Conservation (phyloP, 1,284 basidiomycete species). For the Thecaphora thlaspeos region DNA sequence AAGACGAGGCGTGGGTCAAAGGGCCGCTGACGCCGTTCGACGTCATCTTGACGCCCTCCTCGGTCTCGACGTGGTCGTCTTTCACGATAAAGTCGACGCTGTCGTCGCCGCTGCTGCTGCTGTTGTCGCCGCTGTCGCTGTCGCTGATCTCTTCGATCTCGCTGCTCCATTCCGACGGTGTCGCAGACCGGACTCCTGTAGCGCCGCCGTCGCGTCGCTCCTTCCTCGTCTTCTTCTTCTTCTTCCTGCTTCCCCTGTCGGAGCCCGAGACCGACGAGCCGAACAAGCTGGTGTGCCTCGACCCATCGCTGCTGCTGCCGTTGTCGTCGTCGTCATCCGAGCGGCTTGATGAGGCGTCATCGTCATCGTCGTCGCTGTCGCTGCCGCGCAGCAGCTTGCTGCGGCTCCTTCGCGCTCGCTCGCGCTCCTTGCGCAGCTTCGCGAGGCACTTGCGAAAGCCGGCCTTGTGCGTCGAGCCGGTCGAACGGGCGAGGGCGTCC, state of each 20-base stretch:
- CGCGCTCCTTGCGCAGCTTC: slow-evolving; percentile 14
- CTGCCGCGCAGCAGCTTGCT: not conserved
- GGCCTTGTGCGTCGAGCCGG: slow-evolving; percentile 22
- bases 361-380: not conserved
- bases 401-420: slow-evolving; percentile 8
- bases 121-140: slow-evolving; percentile 3
- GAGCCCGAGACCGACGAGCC: slow-evolving; percentile 1
- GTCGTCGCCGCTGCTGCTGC: slow-evolving; percentile 8
- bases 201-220: too few relatives aligned
- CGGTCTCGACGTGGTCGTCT: slow-evolving; percentile 28
- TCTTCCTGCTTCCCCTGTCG: not conserved
- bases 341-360: not conserved
- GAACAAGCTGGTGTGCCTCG: not conserved
- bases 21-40: not conserved
- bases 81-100: slow-evolving; percentile 17
- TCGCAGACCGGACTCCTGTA: not conserved
- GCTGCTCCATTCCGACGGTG: not conserved
- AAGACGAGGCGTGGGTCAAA: too few relatives aligned
- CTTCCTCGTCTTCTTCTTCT: not conserved
- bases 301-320: not conserved
- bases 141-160: slow-evolving; percentile 1
- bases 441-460: slow-evolving; percentile 23
- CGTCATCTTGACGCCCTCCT: slow-evolving; percentile 10
- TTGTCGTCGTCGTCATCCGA: not conserved
- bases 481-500: slow-evolving; percentile 33